Percentiles rank a stretch among this genome's conserved stretches.
phyloP scores from a whole-genome alignment of 1,139 yeast species.

The Kurtzmaniella quercitrusa region DNA sequence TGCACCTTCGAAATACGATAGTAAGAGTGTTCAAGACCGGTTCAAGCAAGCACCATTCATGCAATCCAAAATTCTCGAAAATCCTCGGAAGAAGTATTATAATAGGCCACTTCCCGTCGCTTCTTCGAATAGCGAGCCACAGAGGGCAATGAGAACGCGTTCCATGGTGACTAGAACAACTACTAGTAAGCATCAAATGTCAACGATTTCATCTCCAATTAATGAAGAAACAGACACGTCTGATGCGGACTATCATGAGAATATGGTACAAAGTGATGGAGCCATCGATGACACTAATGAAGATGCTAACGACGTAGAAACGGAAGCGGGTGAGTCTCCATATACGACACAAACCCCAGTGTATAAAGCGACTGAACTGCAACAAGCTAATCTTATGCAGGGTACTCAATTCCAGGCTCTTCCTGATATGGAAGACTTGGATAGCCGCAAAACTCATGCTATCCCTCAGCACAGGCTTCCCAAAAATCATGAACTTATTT shows the following conservation, averaged over 20 bases:
- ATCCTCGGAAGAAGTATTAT: conserved; percentile 32
- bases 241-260: conserved; percentile 33
- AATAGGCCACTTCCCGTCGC: conserved; percentile 7
- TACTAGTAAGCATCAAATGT: conserved; percentile 15
- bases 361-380: conserved; percentile 13
- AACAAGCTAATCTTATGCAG: not conserved
- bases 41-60: conserved; percentile 48
- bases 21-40: conserved; percentile 41
- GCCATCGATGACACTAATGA: conserved; percentile 13
- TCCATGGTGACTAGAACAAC: conserved; percentile 29
- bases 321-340: conserved; percentile 28
- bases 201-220: conserved; percentile 37
- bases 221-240: conserved; percentile 34
- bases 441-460: conserved; percentile 42
- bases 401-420: conserved; percentile 27
- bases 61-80: conserved; percentile 37
- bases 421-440: conserved; percentile 45
- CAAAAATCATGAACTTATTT: conserved; percentile 36
- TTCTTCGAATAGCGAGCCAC: conserved; percentile 28
- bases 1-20: conserved; percentile 36
- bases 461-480: conserved; percentile 38
- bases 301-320: conserved; percentile 16
- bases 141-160: conserved; percentile 42
- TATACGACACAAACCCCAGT: conserved; percentile 41
- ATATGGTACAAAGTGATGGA: conserved; percentile 5